Evolutionary conservation across 2,329 filamentous ascomycete species (phyloP), one percentile per base, ranked within the genome.

Genomic region (Ascochyta lentis): DNA sequence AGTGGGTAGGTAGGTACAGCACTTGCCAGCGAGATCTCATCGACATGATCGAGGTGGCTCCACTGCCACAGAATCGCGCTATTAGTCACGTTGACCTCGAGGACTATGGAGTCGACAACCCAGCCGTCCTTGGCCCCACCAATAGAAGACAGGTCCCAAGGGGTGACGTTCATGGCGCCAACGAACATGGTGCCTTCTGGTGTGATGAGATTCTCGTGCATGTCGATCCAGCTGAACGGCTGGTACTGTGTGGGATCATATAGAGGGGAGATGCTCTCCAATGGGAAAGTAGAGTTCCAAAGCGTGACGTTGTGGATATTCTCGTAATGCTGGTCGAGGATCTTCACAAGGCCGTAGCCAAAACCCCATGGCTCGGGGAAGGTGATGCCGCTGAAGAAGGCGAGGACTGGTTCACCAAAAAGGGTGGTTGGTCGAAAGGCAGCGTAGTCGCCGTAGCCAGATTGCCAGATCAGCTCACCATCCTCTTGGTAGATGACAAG

Each of bases 121-220:
- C 31, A 34, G 13, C 31, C 31, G n/a, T 6, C 31, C 7, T n/a
- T 34, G 16, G 13, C 15, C 31, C 31, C 31, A 34, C 13, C 13
- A 34, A 34, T 42, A 23, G 56, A 53, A 7, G 53, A 49, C 12
- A 59, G 19, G 35, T 59, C 49, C 53, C 48, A 59, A 5, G 56
- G 48, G 2, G 53, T 56, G 7, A 59, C 53, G 12, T 59, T 59
- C 26, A 56, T 38, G 6, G 40, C 56, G 16, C 43, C 48, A 3
- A 56, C 37, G 13, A 56, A 49, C 39, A 59, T 56, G 1, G 53
- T 54, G n/a, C 49, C 53, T 6, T 50, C 38, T 9, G 56, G 49
- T 0, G 56, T 53, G 8, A 59, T 56, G 26, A 49, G 24, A 10
- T 56, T 53, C 49, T 59, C 56, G 35, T 59, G 56, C 53, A 56